Evolutionary conservation across 225 moss, liverwort and hornwort genomes (phyloP).

Genomic region (Marchantia polymorpha): DNA sequence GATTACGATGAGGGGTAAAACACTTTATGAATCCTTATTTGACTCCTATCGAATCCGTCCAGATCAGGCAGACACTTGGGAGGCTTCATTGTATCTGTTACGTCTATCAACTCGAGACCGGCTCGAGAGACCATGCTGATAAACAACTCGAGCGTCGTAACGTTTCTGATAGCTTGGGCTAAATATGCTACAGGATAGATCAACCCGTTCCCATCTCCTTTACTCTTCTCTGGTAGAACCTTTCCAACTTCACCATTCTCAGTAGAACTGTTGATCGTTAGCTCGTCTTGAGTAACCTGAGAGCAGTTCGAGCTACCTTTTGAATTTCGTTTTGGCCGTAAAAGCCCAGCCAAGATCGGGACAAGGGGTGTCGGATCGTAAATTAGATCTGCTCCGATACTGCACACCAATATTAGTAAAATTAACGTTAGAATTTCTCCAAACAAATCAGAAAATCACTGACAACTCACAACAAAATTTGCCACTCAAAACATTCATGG

Average conservation of each 20-base stretch:
- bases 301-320: background rate
- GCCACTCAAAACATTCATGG: background rate
- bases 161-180: slow-evolving; percentile 71
- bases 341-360: slow-evolving; percentile 53
- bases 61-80: slow-evolving; percentile 47
- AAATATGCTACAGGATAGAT: slow-evolving; percentile 64
- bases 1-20: slow-evolving; percentile 18
- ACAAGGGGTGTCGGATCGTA: slow-evolving; percentile 69
- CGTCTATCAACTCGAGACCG: slow-evolving; percentile 59
- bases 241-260: background rate
- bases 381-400: slow-evolving; percentile 81
- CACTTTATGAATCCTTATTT: slow-evolving; percentile 58
- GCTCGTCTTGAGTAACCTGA: background rate
- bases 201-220: background rate
- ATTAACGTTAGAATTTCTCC: background rate
- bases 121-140: slow-evolving; percentile 47
- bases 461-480: background rate
- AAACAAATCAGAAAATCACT: no score
- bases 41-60: slow-evolving; percentile 45
- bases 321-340: slow-evolving; percentile 14
- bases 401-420: slow-evolving; percentile 28
- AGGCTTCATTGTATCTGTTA: slow-evolving; percentile 51
- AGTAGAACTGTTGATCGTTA: background rate
- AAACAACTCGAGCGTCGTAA: slow-evolving; percentile 56
- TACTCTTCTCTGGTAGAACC: background rate